phyloP scores from a whole-genome alignment of 2,329 filamentous ascomycete genomes.

The Grosmannia huntii region DNA sequence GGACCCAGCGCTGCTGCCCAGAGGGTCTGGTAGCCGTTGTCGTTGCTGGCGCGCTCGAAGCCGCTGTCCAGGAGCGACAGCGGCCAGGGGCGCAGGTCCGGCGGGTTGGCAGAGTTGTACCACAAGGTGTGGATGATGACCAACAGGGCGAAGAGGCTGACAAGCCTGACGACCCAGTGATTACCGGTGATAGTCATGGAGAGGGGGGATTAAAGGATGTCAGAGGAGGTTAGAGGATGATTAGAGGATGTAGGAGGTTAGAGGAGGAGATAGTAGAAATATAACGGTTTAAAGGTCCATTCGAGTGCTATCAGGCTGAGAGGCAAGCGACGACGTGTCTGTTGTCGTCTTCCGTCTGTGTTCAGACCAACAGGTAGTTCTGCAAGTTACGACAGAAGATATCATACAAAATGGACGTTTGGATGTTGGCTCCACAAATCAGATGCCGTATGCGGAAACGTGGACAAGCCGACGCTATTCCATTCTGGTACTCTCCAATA shows the following conservation, averaged over 20 bases:
- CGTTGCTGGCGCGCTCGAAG: neutral
- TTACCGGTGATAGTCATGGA: neutral
- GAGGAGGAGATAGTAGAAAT: neutral
- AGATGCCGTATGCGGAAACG: neutral
- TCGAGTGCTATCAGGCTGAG: too few relatives aligned
- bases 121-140: slow-evolving; percentile 4
- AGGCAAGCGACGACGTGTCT: neutral
- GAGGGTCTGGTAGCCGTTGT: neutral
- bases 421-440: neutral
- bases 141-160: slow-evolving; percentile 4
- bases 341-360: neutral
- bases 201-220: neutral
- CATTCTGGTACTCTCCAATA: neutral
- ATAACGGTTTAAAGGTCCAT: too few relatives aligned
- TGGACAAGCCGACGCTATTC: too few relatives aligned
- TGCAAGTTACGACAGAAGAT: too few relatives aligned
- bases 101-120: neutral
- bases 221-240: neutral
- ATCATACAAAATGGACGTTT: neutral
- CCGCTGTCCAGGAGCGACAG: neutral
- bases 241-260: neutral
- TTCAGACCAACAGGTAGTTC: neutral
- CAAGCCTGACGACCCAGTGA: slow-evolving; percentile 6
- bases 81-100: neutral
- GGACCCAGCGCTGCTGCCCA: neutral